phyloP scores from a whole-genome alignment of 176 grass and related monocot species.

The Aegilops umbellulata region DNA sequence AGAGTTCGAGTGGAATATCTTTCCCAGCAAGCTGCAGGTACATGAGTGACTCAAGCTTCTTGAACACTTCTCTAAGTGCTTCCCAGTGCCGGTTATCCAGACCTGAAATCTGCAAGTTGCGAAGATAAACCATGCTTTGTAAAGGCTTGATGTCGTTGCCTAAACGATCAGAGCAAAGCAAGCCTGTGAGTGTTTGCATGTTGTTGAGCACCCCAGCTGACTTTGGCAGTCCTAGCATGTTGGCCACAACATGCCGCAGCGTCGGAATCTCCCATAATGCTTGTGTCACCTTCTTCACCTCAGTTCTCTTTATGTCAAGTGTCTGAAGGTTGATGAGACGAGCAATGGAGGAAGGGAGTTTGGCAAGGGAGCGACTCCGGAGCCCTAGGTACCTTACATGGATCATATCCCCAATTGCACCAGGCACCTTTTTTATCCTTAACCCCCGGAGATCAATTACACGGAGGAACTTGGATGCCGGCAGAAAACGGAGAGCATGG shows the following conservation, averaged over 20 bases:
- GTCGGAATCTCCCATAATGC: conserved; percentile 41
- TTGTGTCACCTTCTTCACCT: not conserved
- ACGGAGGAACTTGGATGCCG: conserved; percentile 32
- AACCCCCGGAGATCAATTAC: conserved; percentile 36
- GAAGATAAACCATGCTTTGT: conserved; percentile 27
- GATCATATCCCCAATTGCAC: conserved; percentile 30
- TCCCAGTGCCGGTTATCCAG: not conserved
- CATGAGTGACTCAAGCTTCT: conserved; percentile 32
- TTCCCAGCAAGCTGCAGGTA: conserved; percentile 8
- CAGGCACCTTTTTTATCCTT: conserved; percentile 9
- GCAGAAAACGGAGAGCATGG: not conserved
- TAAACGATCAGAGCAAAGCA: not conserved
- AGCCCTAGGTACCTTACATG: conserved; percentile 39
- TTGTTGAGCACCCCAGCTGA: not conserved
- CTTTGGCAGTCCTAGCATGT: conserved; percentile 6
- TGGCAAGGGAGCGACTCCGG: not conserved
- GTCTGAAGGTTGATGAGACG: conserved; percentile 47
- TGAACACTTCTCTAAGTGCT: not conserved
- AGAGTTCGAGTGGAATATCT: not conserved
- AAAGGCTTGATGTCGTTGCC: not conserved
- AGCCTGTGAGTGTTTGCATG: conserved; percentile 36
- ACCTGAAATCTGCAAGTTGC: conserved; percentile 19
- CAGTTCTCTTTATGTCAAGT: conserved; percentile 33
- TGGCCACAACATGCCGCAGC: conserved; percentile 21
- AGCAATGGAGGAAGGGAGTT: conserved; percentile 27